Evolutionary conservation across 768 basidiomycete species (phyloP).

Genomic region (Leccinum boreale): DNA sequence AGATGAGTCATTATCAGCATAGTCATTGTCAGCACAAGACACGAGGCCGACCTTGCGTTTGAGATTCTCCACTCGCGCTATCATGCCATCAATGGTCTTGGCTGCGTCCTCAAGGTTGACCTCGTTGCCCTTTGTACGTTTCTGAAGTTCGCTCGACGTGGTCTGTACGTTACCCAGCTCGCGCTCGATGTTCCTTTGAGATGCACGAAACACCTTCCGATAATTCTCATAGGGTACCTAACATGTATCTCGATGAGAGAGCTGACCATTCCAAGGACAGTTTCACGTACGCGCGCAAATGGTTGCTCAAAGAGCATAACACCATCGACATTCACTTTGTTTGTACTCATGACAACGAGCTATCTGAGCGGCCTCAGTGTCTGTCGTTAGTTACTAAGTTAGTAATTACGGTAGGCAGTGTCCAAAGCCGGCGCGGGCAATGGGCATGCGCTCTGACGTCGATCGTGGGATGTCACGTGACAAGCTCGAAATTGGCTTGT

Average conservation of each 20-base stretch:
- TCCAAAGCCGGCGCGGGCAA: background rate
- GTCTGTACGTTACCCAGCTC: slow-evolving; percentile 63
- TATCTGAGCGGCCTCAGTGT: slow-evolving; percentile 5
- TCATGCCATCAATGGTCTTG: slow-evolving; percentile 71
- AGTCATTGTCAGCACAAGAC: slow-evolving; percentile 10
- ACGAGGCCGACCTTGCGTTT: slow-evolving; percentile 75
- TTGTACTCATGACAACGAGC: slow-evolving; percentile 28
- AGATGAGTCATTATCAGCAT: slow-evolving; percentile 12
- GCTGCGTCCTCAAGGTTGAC: slow-evolving; percentile 50
- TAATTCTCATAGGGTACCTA: slow-evolving; percentile 91
- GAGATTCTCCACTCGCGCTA: slow-evolving; percentile 68
- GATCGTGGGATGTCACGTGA: slow-evolving; percentile 27
- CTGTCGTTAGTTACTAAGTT: slow-evolving; percentile 4
- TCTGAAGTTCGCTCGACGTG: slow-evolving; percentile 57
- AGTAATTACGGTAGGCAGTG: background rate
- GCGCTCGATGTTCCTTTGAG: slow-evolving; percentile 78
- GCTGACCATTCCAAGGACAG: background rate
- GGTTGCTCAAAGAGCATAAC: slow-evolving; percentile 83
- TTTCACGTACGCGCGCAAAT: slow-evolving; percentile 58
- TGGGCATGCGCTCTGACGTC: slow-evolving; percentile 11
- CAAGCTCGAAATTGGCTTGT: background rate
- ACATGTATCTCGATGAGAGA: slow-evolving; percentile 10
- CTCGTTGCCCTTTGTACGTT: slow-evolving; percentile 36
- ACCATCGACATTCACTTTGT: slow-evolving; percentile 68
- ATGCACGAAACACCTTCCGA: slow-evolving; percentile 80